phyloP scores from a whole-genome alignment of 1,284 basidiomycete genomes.

The Ceratobasidium sp. region DNA sequence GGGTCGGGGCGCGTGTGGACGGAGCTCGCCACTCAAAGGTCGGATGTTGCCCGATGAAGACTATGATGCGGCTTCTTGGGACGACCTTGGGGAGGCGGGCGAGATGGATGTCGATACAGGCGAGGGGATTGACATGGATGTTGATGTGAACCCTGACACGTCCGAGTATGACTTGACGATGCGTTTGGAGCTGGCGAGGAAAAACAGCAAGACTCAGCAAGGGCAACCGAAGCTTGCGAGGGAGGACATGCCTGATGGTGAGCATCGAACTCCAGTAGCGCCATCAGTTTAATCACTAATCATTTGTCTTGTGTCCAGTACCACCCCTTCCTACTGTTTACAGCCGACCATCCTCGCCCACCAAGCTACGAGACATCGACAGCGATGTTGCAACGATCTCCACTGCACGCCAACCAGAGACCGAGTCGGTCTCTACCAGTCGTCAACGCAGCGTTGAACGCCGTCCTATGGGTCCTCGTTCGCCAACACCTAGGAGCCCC shows the following conservation, averaged over 20 bases:
- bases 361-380: slow-evolving; percentile 33
- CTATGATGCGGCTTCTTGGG: slow-evolving; percentile 35
- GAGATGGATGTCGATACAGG: slow-evolving; percentile 52
- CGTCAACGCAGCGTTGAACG: slow-evolving; percentile 58
- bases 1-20: slow-evolving; percentile 12
- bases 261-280: neutral
- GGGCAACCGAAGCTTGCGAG: slow-evolving; percentile 3
- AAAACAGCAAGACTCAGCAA: slow-evolving; percentile 81
- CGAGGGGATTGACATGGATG: slow-evolving; percentile 58
- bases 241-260: slow-evolving; percentile 56
- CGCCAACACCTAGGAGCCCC: slow-evolving; percentile 64
- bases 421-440: neutral
- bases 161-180: slow-evolving; percentile 79
- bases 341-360: slow-evolving; percentile 38
- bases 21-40: slow-evolving; percentile 40
- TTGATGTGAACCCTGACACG: slow-evolving; percentile 49
- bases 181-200: slow-evolving; percentile 79
- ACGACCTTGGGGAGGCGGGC: slow-evolving; percentile 57
- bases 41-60: slow-evolving; percentile 41
- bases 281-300: neutral
- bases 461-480: slow-evolving; percentile 74
- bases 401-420: slow-evolving; percentile 35
- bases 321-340: slow-evolving; percentile 39
- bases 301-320: neutral
- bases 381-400: slow-evolving; percentile 42